Evolutionary conservation across 1,284 basidiomycete genomes (phyloP), one percentile per base, ranked within the genome.

Genomic region (Melampsora americana): DNA sequence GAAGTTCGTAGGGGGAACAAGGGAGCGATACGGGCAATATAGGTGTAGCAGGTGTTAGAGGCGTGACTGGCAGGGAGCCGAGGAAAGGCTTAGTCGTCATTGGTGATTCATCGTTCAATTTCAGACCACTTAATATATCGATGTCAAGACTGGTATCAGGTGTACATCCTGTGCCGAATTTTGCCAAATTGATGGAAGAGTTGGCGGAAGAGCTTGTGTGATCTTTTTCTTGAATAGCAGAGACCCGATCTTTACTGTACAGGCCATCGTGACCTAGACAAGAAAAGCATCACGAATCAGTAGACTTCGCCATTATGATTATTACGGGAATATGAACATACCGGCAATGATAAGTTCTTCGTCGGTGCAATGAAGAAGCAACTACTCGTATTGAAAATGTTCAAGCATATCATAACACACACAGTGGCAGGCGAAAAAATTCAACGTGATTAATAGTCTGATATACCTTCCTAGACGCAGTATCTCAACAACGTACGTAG

Each of bases 401-500:
- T 72, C 26, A 48, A n/a, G 66, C 20, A 26, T 82, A 82, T 35
- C 81, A 79, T 77, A 83, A 82, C 5, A 90, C 83, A 79, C 92
- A 91, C 26, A 88, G 87, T 77, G 61, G 26, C 46, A 66, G 23
- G n/a, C 5, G 20, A 32, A 56, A 35, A 5, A 5, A 30, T 14
- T 39, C 26, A 16, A 14, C 26, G 30, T 39, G 46, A 66, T n/a
- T 26, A 39, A 18, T 30, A 60, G 28, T 18, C 39, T 48, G 30
- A 44, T 44, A 14, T 20, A 23, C 16, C n/a, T 11, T 75, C n/a
- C 28, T 73, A 42, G 28, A 26, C 2, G 7, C 2, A 16, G 7
- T 16, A 42, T 30, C 35, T 35, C 20, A 50, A n/a, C n/a, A 30
- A 65, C 70, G 39, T 80, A 95, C 93, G 93, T 93, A 96, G 80